These are phyloP conservation scores for Rhytidhysteron rufulum DNA, from an alignment of 2,329 filamentous ascomycete species.

Conservation along the genomic window DNA sequence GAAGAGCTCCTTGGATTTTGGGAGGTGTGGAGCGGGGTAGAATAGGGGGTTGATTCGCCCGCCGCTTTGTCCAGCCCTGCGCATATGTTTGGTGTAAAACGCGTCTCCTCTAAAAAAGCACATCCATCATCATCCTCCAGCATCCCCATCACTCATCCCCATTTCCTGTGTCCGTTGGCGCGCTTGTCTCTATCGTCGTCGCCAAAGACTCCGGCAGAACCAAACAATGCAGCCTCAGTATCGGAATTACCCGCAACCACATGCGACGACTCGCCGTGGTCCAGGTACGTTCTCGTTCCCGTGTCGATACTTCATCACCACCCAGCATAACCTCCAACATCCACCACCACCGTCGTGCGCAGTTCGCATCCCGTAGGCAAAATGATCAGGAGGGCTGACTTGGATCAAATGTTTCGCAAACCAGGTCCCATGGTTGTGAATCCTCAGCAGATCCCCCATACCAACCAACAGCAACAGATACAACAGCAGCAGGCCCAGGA, in stretches of 20 bases:
- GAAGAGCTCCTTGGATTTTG: too few species aligned
- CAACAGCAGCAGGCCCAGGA: conserved; percentile 47
- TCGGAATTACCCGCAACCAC: conserved; percentile 42
- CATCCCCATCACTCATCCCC: too few species aligned
- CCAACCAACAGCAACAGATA: conserved; percentile 48
- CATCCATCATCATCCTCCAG: conserved; percentile 7
- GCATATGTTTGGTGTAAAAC: conserved; percentile 17
- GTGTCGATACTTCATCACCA: conserved; percentile 4
- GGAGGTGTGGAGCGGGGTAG: conserved; percentile 3
- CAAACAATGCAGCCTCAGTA: conserved; percentile 41
- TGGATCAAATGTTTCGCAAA: conserved; percentile 43
- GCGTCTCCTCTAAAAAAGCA: conserved; percentile 24
- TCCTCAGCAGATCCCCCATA: conserved; percentile 18
- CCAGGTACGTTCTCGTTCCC: conserved; percentile 37
- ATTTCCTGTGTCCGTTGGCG: conserved; percentile 15
- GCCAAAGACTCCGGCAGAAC: conserved; percentile 5
- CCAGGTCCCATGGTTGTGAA: conserved; percentile 41
- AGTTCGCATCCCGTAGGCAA: background rate
- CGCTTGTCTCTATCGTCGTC: conserved; percentile 25
- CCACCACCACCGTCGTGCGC: too few species aligned
- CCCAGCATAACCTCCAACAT: conserved; percentile 13
- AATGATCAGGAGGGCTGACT: conserved; percentile 48
- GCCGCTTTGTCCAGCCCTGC: conserved; percentile 18
- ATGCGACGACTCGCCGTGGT: conserved; percentile 37
- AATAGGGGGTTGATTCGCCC: conserved; percentile 17